A percentile compares a stretch with the other conserved stretches of the same genome.
phyloP scores from a whole-genome alignment of 2,329 filamentous ascomycete species.

The Colletotrichum aenigma region DNA sequence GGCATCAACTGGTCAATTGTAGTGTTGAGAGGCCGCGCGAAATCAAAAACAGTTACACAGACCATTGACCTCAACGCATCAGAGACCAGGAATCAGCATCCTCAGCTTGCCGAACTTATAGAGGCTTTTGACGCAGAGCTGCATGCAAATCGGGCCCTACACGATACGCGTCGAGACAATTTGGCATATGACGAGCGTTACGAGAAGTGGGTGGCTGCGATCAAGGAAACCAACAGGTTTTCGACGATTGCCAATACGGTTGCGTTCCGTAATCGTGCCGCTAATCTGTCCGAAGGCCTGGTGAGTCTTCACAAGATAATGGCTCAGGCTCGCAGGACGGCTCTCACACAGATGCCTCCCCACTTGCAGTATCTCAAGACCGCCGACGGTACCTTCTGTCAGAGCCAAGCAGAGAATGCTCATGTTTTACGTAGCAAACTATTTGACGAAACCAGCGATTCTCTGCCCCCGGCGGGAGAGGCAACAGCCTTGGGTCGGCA shows the following conservation, averaged over 20 bases:
- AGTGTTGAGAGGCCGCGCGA: neutral
- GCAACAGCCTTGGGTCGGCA: too few species aligned
- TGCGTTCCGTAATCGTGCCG: too few species aligned
- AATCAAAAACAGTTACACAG: neutral
- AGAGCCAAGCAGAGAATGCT: neutral
- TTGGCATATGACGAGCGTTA: neutral
- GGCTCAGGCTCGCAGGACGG: neutral
- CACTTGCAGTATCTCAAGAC: neutral
- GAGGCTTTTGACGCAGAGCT: neutral
- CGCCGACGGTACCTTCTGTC: neutral
- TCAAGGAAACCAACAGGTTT: neutral
- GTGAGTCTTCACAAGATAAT: neutral
- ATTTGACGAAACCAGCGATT: neutral
- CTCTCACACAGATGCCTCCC: neutral
- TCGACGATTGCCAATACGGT: too few species aligned
- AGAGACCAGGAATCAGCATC: neutral
- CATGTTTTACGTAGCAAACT: neutral
- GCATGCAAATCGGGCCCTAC: fast-evolving
- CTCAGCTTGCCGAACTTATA: neutral
- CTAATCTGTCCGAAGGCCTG: too few species aligned
- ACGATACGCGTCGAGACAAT: neutral
- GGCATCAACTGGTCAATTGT: neutral
- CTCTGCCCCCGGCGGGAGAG: too few species aligned
- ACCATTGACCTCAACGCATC: neutral
- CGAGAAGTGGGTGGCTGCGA: neutral